These are phyloP conservation scores for Thozetella sp. DNA, from an alignment of 495 filamentous ascomycete genomes.

Conservation along the genomic window DNA sequence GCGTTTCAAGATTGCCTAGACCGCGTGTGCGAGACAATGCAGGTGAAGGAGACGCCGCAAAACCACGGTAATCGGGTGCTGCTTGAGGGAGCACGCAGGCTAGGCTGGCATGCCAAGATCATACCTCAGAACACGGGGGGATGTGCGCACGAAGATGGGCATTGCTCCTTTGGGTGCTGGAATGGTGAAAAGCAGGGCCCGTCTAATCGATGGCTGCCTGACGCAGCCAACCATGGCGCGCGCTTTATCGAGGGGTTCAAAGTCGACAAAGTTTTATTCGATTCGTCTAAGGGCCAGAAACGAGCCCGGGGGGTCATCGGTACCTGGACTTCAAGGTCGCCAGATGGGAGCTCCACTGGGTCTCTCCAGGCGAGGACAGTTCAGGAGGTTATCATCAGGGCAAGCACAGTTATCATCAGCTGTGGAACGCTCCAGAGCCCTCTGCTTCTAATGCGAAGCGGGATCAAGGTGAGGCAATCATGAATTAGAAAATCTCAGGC, in stretches of 20 bases:
- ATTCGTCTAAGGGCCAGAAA: constrained; percentile 45
- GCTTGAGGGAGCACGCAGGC: constrained; percentile 66
- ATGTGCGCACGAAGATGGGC: constrained; percentile 64
- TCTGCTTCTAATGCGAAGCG: constrained; percentile 64
- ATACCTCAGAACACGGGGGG: constrained; percentile 73
- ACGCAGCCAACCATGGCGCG: constrained; percentile 69
- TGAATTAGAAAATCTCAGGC: not conserved
- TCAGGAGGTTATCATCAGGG: constrained; percentile 62
- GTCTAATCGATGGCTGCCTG: constrained; percentile 65
- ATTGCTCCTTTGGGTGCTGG: constrained; percentile 71
- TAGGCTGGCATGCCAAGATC: constrained; percentile 64
- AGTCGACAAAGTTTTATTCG: constrained; percentile 61
- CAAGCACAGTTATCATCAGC: constrained; percentile 72
- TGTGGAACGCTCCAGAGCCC: constrained; percentile 68
- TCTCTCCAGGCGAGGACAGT: constrained; percentile 26
- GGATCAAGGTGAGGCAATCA: constrained; percentile 31
- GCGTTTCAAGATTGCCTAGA: constrained; percentile 71
- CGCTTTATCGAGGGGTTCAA: constrained; percentile 71
- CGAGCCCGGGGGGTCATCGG: constrained; percentile 63
- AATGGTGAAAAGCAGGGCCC: constrained; percentile 68
- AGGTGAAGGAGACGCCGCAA: constrained; percentile 69
- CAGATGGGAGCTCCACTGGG: constrained; percentile 48
- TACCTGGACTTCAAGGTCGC: constrained; percentile 65
- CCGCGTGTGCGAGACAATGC: constrained; percentile 38
- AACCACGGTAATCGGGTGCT: constrained; percentile 64